phyloP scores from a whole-genome alignment of 2,329 filamentous ascomycete genomes.

The Nothophaeocryptopus gaeumannii region DNA sequence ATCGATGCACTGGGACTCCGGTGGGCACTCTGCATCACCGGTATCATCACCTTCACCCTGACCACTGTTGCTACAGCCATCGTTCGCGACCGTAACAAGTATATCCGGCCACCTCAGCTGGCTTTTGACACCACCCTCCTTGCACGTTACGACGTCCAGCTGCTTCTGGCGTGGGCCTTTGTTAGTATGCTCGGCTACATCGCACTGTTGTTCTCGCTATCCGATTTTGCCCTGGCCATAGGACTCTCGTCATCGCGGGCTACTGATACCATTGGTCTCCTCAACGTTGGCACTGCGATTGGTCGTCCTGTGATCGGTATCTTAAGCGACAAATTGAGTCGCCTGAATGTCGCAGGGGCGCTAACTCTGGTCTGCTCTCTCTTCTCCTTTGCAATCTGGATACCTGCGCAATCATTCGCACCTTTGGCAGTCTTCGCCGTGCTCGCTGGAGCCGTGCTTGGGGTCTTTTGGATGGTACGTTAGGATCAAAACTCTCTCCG shows the following conservation, averaged over 20 bases:
- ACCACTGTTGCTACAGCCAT: conserved; percentile 64
- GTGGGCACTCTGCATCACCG: conserved; percentile 66
- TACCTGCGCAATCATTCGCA: conserved; percentile 64
- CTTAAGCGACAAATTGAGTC: conserved; percentile 66
- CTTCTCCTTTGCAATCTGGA: conserved; percentile 70
- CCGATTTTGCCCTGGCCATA: conserved; percentile 68
- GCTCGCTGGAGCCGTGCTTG: conserved; percentile 63
- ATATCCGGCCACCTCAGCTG: conserved; percentile 63
- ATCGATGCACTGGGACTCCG: conserved; percentile 61
- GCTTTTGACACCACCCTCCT: conserved; percentile 66
- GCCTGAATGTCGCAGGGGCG: conserved; percentile 65
- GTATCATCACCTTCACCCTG: conserved; percentile 61
- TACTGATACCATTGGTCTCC: conserved; percentile 68
- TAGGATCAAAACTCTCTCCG: no score
- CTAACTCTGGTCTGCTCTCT: conserved; percentile 65
- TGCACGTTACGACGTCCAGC: conserved; percentile 58
- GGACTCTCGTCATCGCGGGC: conserved; percentile 67
- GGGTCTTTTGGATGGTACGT: conserved; percentile 72
- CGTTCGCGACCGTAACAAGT: conserved; percentile 68
- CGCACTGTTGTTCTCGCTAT: conserved; percentile 70
- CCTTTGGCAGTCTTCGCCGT: conserved; percentile 70
- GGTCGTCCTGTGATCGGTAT: conserved; percentile 71
- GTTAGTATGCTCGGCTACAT: conserved; percentile 72
- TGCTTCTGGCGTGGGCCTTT: conserved; percentile 66
- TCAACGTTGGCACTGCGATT: conserved; percentile 65